phyloP scores from a whole-genome alignment of 306 rosid species.

The Urtica urens region DNA sequence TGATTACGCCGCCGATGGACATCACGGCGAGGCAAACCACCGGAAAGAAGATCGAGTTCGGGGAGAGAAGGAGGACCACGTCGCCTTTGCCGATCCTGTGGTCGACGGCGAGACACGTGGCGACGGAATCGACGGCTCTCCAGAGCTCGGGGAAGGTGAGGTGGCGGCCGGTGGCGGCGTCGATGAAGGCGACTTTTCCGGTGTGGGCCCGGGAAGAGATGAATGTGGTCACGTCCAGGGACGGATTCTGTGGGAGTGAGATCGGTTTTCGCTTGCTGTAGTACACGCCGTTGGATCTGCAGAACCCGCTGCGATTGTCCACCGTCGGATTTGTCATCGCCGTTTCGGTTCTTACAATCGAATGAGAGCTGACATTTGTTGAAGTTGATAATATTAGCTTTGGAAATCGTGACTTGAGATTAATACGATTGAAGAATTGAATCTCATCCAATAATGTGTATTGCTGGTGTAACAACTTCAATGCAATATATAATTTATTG shows the following conservation, averaged over 20 bases:
- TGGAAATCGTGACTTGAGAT: too few species aligned
- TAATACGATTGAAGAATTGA: too few species aligned
- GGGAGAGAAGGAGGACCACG: constrained; percentile 72
- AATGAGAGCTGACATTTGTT: too few species aligned
- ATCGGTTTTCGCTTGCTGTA: constrained; percentile 56
- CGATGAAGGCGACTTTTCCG: constrained; percentile 61
- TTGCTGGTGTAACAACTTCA: too few species aligned
- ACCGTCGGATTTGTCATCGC: constrained; percentile 10
- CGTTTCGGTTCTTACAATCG: background rate
- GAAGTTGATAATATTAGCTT: too few species aligned
- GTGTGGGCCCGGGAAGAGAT: constrained; percentile 67
- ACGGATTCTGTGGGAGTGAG: constrained; percentile 44
- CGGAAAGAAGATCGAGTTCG: constrained; percentile 70
- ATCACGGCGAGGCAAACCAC: constrained; percentile 68
- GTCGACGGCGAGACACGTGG: constrained; percentile 40
- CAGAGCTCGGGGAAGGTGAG: constrained; percentile 57
- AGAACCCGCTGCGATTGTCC: constrained; percentile 57
- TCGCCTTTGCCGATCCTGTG: constrained; percentile 64
- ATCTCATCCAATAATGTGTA: too few species aligned
- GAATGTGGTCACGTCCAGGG: constrained; percentile 59
- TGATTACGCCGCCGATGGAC: constrained; percentile 82
- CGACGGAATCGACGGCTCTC: constrained; percentile 46
- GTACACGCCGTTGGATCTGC: constrained; percentile 44
- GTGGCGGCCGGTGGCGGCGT: constrained; percentile 58
- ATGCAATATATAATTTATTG: too few species aligned